Conservation (phyloP, 176 grass and related monocot species). For the Oryza punctata region DNA sequence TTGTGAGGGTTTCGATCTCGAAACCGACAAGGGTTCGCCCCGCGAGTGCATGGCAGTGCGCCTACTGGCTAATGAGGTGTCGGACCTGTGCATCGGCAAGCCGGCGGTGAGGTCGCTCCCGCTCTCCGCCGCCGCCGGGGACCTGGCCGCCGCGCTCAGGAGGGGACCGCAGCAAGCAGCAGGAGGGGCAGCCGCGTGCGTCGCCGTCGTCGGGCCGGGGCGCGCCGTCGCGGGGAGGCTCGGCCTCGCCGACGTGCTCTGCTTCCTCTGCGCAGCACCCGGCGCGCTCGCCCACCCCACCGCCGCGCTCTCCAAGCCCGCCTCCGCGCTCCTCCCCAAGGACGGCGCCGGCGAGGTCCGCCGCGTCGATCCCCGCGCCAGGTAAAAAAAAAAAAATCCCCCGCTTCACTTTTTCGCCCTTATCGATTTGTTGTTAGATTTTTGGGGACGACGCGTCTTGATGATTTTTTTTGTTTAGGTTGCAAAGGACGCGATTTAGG, state of each 20-base stretch:
- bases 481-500: constrained; percentile 4
- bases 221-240: constrained; percentile 45
- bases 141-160: constrained; percentile 57
- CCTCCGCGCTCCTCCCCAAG: constrained; percentile 65
- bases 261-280: constrained; percentile 62
- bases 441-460: constrained; percentile 11
- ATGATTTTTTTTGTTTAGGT: not conserved
- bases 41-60: constrained; percentile 87
- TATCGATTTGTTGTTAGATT: not conserved
- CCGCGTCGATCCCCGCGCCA: constrained; percentile 55
- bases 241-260: constrained; percentile 71
- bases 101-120: constrained; percentile 77
- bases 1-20: constrained; percentile 54
- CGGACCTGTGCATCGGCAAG: constrained; percentile 98
- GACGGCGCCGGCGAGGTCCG: constrained; percentile 43
- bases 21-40: constrained; percentile 41
- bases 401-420: no score
- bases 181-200: constrained; percentile 21
- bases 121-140: constrained; percentile 65
- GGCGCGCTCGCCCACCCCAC: constrained; percentile 45
- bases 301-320: constrained; percentile 44
- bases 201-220: constrained; percentile 22
- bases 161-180: constrained; percentile 43
- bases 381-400: constrained; percentile 32
- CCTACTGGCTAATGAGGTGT: constrained; percentile 74